Percentiles rank a stretch among this genome's conserved stretches.
Evolutionary conservation across 441 rosid genomes (phyloP).

Genomic region (Jatropha multifida): DNA sequence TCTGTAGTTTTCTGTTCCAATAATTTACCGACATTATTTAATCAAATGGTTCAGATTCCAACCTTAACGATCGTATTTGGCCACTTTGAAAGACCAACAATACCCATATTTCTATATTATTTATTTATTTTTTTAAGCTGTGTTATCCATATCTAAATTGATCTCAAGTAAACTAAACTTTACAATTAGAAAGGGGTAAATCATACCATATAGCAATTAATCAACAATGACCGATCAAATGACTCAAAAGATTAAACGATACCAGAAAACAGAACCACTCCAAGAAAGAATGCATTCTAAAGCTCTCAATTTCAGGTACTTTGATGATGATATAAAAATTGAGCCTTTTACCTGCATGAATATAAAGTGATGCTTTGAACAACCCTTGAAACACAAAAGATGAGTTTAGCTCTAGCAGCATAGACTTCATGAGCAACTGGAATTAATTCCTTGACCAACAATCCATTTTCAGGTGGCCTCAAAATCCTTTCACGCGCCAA

Average conservation of each 20-base stretch:
- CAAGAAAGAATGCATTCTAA: not conserved
- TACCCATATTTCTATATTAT: not conserved
- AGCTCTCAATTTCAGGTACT: not conserved
- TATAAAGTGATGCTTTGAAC: constrained; percentile 26
- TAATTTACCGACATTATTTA: not conserved
- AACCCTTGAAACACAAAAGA: constrained; percentile 37
- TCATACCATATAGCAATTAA: no score
- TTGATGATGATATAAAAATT: not conserved
- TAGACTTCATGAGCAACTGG: constrained; percentile 45
- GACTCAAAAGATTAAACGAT: no score
- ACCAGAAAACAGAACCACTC: not conserved
- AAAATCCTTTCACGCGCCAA: constrained; percentile 35
- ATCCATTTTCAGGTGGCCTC: constrained; percentile 47
- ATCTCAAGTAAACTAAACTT: no score
- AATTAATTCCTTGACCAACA: constrained; percentile 40
- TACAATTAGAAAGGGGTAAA: not conserved
- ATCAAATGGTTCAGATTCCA: not conserved
- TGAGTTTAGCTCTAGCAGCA: constrained; percentile 35
- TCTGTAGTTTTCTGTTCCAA: not conserved
- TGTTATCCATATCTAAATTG: not conserved
- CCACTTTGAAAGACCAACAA: not conserved
- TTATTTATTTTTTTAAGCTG: not conserved
- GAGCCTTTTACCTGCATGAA: constrained; percentile 40
- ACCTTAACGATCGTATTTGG: not conserved
- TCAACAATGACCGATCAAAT: not conserved